Evolutionary conservation across 2,329 filamentous ascomycete genomes (phyloP).

Genomic region (Akanthomyces dipterigenus): DNA sequence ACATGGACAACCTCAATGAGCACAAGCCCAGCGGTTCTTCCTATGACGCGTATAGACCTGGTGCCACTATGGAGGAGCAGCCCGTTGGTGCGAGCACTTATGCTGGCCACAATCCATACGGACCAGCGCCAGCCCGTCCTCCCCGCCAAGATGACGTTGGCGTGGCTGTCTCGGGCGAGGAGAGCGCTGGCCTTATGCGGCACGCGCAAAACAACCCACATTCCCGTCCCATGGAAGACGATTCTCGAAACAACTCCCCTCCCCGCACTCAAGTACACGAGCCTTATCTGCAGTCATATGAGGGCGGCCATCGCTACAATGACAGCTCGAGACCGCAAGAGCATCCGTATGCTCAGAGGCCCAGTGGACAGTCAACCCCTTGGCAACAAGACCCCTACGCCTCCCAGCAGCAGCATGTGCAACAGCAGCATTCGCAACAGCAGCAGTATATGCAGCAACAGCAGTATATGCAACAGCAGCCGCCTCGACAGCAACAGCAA

Average conservation of each 20-base stretch:
- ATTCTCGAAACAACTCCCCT: neutral
- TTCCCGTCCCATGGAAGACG: neutral
- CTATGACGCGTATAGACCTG: slow-evolving; percentile 19
- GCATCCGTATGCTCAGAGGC: slow-evolving; percentile 3
- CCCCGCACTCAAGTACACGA: slow-evolving; percentile 7
- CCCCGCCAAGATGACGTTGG: slow-evolving; percentile 14
- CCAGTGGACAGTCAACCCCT: neutral
- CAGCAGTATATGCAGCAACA: neutral
- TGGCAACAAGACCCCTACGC: slow-evolving; percentile 1
- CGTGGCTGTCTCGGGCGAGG: slow-evolving; percentile 22
- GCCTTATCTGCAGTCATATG: slow-evolving; percentile 6
- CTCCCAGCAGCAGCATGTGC: slow-evolving; percentile 5
- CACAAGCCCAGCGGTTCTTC: slow-evolving; percentile 16
- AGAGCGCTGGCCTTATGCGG: slow-evolving; percentile 39
- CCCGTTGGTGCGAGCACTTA: slow-evolving; percentile 29
- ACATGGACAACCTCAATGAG: slow-evolving; percentile 32
- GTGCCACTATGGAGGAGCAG: slow-evolving; percentile 27
- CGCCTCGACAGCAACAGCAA: no score
- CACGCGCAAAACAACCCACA: slow-evolving; percentile 26
- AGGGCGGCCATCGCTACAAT: neutral
- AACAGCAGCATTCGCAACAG: neutral
- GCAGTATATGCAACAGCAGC: neutral
- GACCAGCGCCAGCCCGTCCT: slow-evolving; percentile 23
- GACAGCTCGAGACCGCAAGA: neutral
- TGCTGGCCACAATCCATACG: slow-evolving; percentile 32